Base-by-base conservation (phyloP, 163 green algal genomes). In the Prototheca cutis region DNA sequence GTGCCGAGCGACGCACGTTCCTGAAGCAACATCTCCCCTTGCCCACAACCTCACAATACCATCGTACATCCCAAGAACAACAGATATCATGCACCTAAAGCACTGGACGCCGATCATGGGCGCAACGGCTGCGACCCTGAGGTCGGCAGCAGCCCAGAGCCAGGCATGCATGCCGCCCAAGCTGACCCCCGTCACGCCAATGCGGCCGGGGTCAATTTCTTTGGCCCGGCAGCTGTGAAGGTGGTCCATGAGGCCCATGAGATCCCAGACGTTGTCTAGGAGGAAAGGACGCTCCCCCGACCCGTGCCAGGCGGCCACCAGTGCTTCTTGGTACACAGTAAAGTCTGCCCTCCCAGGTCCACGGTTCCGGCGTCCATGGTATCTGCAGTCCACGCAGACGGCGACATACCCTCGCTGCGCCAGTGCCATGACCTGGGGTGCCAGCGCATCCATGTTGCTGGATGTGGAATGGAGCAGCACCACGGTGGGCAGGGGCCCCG, bases 221-320 rank as follows among this genome's bases (percentile, higher is more conserved):
- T 42, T 28, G n/a, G n/a, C n/a, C 45, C 54, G 58, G 55, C 73
- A 66, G 0, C 29, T 45, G 30, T 55, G 58, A 55, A 91, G 60
- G n/a, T 75, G 79, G 68, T 90, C 83, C 53, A 89, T 29, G 32
- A 88, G 39, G 36, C 74, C 55, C 31, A 73, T 23, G 18, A 90
- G 23, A 55, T 91, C 83, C 72, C 78, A 87, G 55, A 90, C 68
- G 45, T 75, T 88, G 68, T 91, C 83, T 58, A 91, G 63, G 47
- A 87, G 63, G 61, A 88, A 87, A 2, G 83, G 83, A 5, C 56
- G 70, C 68, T 88, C 83, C 3, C 32, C 53, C n/a, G 61, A 55
- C 31, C 48, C 63, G 0, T 65, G 68, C 81, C 76, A 88, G 3
- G 79, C 77, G 10, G 68, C 66, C n/a, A 84, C 73, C 21, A 84